Evolutionary conservation across 768 basidiomycete species (phyloP).

Genomic region (Pleurotus tuoliensis): DNA sequence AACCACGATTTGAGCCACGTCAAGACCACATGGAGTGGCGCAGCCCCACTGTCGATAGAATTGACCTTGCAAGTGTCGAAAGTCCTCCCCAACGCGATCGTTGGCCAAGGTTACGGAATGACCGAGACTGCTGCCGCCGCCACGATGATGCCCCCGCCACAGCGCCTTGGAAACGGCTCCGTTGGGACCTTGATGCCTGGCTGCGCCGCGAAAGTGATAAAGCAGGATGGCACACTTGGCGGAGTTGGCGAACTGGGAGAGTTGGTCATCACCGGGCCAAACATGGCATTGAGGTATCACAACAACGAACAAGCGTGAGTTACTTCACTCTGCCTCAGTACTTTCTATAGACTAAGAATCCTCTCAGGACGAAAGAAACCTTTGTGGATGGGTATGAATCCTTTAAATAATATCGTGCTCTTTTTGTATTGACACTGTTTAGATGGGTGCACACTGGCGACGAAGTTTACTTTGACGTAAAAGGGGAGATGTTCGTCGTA

Average conservation of each 20-base stretch:
- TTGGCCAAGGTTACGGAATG: constrained; percentile 41
- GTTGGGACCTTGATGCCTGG: constrained; percentile 26
- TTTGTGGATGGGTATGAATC: constrained; percentile 1
- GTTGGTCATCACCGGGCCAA: constrained; percentile 21
- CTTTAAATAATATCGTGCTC: background rate
- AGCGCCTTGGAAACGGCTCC: constrained; percentile 31
- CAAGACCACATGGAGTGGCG: constrained; percentile 31
- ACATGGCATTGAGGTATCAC: constrained; percentile 15
- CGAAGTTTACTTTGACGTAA: constrained; percentile 43
- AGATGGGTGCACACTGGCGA: constrained; percentile 42
- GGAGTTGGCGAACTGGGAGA: constrained; percentile 12
- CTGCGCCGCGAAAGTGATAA: constrained; percentile 12
- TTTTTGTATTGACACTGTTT: constrained; percentile 7
- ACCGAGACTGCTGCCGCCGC: constrained; percentile 34
- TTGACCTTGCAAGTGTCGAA: constrained; percentile 27
- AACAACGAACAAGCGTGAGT: constrained; percentile 15
- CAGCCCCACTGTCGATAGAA: constrained; percentile 38
- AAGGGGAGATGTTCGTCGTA: constrained; percentile 43
- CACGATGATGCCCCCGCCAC: constrained; percentile 38
- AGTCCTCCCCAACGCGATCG: constrained; percentile 35
- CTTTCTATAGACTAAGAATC: constrained; percentile 19
- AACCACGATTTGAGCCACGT: constrained; percentile 32
- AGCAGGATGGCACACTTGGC: constrained; percentile 13
- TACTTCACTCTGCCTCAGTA: constrained; percentile 2
- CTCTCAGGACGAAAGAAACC: background rate